Evolutionary conservation across 2,329 filamentous ascomycete species (phyloP), one percentile per base, ranked within the genome.

Genomic region (Fusarium humuli): DNA sequence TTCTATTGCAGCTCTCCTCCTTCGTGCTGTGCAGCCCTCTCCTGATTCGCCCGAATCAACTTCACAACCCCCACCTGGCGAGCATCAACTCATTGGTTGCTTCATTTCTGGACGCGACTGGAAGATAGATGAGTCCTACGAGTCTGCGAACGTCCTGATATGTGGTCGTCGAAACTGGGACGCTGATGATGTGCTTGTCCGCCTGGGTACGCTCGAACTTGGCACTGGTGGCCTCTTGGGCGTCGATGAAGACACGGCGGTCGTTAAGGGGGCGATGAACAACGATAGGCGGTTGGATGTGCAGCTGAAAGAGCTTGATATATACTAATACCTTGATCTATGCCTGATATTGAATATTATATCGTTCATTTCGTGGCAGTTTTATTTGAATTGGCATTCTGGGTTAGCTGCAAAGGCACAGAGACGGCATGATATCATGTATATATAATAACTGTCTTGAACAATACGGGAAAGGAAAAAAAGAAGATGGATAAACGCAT

Each of bases 61-160:
- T n/a, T 48, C 49, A 2, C 73, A 76, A 23, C 61, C 60, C 4
- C 73, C 74, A 11, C 34, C 67, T 7, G 74, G 74, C 30, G 74
- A 74, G 18, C 70, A 78, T 56, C 60, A 69, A 7, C 73, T 79
- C 34, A 54, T 73, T 8, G 75, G 72, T 11, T 67, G 77, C 32
- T 73, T 79, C 27, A 56, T 79, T 20, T 77, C 77, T 3, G 78
- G 78, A 5, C 76, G 77, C 3, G 74, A 76, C 52, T 79, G 77
- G 77, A 76, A 73, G 37, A 37, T 52, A 5, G 70, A 76, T 9
- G 71, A 74, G 62, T 72, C 72, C 6, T 75, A 61, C 16, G 66
- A 77, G 50, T 70, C 72, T 23, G 75, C 74, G 16, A 79, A 75
- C 30, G 67, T 77, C 8, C 70, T 80, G 40, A 67, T 80, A 20